phyloP scores from a whole-genome alignment of 495 filamentous ascomycete species.

The Penicillium crystallinum region DNA sequence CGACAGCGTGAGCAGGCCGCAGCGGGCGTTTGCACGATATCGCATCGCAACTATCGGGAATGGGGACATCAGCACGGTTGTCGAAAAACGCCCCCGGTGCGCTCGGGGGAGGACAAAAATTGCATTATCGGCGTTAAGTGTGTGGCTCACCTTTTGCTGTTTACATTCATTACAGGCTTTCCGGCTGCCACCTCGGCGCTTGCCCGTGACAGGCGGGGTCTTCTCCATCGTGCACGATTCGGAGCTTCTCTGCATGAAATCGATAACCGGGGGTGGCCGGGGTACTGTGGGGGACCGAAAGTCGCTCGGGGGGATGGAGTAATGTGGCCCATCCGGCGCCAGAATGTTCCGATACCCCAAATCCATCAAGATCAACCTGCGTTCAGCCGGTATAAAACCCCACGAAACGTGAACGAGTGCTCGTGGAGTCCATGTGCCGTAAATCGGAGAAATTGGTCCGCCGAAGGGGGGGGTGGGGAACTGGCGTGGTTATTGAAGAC shows the following conservation, averaged over 20 bases:
- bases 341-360: conserved; percentile 38
- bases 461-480: conserved; percentile 4
- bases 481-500: not conserved
- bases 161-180: conserved; percentile 50
- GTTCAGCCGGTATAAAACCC: conserved; percentile 35
- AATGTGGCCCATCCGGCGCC: conserved; percentile 33
- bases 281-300: conserved; percentile 40
- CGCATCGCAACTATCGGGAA: conserved; percentile 37
- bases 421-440: conserved; percentile 32
- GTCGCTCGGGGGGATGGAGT: conserved; percentile 35
- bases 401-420: conserved; percentile 20
- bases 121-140: conserved; percentile 3
- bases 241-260: conserved; percentile 31
- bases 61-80: conserved; percentile 3
- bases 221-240: conserved; percentile 40
- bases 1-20: conserved; percentile 46
- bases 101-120: not conserved
- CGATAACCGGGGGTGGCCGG: conserved; percentile 31
- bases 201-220: conserved; percentile 40
- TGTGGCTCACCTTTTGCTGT: conserved; percentile 43
- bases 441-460: conserved; percentile 40
- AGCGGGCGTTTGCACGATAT: conserved; percentile 43
- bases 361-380: conserved; percentile 38
- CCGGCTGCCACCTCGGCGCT: conserved; percentile 44
- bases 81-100: not conserved